These are phyloP conservation scores for Ophiobolus disseminans DNA, from an alignment of 2,329 filamentous ascomycete genomes.

Conservation along the genomic window DNA sequence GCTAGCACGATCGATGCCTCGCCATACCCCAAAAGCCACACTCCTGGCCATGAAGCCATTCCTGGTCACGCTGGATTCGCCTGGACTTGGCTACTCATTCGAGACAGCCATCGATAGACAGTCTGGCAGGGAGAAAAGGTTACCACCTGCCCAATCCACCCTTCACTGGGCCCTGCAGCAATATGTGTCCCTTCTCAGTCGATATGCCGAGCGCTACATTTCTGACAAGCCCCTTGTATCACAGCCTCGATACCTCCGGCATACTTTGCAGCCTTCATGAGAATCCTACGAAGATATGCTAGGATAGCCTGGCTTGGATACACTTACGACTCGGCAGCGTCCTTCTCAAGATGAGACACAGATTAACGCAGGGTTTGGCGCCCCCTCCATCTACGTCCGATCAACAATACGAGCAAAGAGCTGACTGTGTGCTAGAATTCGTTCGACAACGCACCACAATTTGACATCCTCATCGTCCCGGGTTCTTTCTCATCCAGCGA, in stretches of 20 bases:
- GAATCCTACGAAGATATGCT: too few relatives aligned
- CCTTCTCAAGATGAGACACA: too few relatives aligned
- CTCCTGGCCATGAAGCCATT: conserved; percentile 43
- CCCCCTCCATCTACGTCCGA: conserved; percentile 9
- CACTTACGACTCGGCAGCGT: too few relatives aligned
- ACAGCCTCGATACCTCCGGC: too few relatives aligned
- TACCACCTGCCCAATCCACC: conserved; percentile 36
- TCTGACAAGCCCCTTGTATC: too few relatives aligned
- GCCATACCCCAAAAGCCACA: conserved; percentile 25
- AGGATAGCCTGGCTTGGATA: too few relatives aligned
- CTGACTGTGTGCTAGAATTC: conserved; percentile 42
- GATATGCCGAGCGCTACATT: too few relatives aligned
- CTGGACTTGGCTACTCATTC: conserved; percentile 32
- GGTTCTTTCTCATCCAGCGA: conserved; percentile 35
- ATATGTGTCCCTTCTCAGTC: too few relatives aligned
- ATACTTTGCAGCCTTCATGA: too few relatives aligned
- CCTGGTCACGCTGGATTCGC: conserved; percentile 44
- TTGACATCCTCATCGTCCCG: conserved; percentile 46
- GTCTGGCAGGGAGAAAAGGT: conserved; percentile 49
- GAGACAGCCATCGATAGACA: conserved; percentile 37
- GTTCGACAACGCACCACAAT: conserved; percentile 42
- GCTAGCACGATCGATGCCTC: conserved; percentile 25
- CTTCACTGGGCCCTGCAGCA: too few relatives aligned
- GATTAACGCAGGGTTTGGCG: too few relatives aligned
- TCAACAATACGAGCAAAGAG: not conserved